Percentiles rank a stretch among this genome's conserved stretches.
Conservation (phyloP, 2,329 filamentous ascomycete species). For the Aspergillus clavatus region DNA sequence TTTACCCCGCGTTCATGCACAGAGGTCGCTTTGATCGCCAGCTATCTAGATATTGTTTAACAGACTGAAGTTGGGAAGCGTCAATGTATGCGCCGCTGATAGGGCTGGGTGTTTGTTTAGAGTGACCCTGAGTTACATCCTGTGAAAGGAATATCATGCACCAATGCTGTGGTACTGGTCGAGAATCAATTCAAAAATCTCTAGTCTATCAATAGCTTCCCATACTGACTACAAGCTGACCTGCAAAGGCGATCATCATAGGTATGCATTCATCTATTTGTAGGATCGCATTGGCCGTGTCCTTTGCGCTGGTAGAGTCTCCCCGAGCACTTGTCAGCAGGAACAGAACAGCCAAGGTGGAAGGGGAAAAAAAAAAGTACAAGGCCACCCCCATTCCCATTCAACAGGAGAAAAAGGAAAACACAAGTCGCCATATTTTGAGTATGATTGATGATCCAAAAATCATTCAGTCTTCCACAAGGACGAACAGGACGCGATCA, state of each 20-base stretch:
- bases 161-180: too few species aligned
- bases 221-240: background rate
- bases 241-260: background rate
- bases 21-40: too few species aligned
- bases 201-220: too few species aligned
- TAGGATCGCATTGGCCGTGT: background rate
- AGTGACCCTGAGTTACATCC: too few species aligned
- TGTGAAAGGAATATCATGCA: too few species aligned
- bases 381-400: background rate
- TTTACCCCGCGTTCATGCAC: background rate
- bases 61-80: too few species aligned
- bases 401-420: background rate
- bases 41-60: too few species aligned
- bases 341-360: too few species aligned
- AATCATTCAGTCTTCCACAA: background rate
- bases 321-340: background rate
- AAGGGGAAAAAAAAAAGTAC: background rate
- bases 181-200: too few species aligned
- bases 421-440: background rate
- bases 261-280: background rate
- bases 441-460: background rate
- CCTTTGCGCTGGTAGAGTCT: background rate
- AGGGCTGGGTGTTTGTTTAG: too few species aligned
- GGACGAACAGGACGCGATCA: background rate
- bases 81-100: too few species aligned